Evolutionary conservation across 371 early-diverging fungal species (phyloP).

Genomic region (Amoeboaphelidium occidentale): DNA sequence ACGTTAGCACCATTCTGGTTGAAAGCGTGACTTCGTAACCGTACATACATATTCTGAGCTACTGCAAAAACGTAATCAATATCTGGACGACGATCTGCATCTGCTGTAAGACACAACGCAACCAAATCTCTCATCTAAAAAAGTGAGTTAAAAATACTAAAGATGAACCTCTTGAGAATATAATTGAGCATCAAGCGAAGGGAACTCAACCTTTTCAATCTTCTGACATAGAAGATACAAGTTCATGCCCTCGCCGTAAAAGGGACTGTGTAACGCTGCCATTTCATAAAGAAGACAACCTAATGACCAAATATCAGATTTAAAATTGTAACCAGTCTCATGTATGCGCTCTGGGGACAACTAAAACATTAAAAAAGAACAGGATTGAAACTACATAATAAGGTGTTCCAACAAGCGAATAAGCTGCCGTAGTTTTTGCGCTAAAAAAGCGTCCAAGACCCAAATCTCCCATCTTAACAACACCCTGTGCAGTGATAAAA

Average conservation of each 20-base stretch:
- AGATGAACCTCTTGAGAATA: constrained; percentile 3
- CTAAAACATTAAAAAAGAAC: no score
- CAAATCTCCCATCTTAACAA: constrained; percentile 4
- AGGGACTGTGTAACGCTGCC: constrained; percentile 4
- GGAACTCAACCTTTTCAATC: constrained; percentile 4
- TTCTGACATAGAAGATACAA: constrained; percentile 4
- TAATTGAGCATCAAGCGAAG: not conserved
- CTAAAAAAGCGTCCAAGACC: constrained; percentile 5
- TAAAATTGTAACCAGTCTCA: constrained; percentile 5
- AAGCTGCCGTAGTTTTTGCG: constrained; percentile 1
- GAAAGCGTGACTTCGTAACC: constrained; percentile 1
- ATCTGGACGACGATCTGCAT: constrained; percentile 3
- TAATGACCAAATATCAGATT: constrained; percentile 6
- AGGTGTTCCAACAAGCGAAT: constrained; percentile 7
- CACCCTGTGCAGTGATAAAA: constrained; percentile 4
- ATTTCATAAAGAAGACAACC: constrained; percentile 6
- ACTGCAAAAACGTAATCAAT: constrained; percentile 1
- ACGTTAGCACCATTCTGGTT: no score
- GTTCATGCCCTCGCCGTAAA: constrained; percentile 6
- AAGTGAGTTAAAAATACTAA: not conserved
- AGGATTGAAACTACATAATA: no score
- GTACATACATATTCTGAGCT: constrained; percentile 1
- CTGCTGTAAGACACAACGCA: not conserved
- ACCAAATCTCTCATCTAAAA: constrained; percentile 1
- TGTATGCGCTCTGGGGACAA: constrained; percentile 6